A percentile compares a stretch with the other conserved stretches of the same genome.
phyloP scores from a whole-genome alignment of 1,284 basidiomycete species.

The Mycena sp. region DNA sequence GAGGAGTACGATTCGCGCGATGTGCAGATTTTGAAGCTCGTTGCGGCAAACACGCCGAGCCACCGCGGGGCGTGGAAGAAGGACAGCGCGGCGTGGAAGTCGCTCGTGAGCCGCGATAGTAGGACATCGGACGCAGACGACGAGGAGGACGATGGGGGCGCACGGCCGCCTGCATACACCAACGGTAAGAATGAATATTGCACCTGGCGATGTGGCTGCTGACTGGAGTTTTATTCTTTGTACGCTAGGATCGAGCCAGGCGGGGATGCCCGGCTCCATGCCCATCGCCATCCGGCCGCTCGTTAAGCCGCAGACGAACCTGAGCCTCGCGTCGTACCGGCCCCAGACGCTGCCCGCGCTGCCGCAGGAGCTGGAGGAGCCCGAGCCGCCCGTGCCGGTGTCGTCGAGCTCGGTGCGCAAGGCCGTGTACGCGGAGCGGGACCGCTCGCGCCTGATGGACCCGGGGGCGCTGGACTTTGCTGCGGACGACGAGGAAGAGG shows the following conservation, averaged over 20 bases:
- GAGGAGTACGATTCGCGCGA: constrained; percentile 55
- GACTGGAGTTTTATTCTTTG: neutral
- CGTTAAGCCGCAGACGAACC: constrained; percentile 45
- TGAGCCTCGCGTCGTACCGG: constrained; percentile 62
- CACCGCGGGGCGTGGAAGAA: constrained; percentile 76
- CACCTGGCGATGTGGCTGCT: constrained; percentile 17
- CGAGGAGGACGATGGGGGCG: constrained; percentile 25
- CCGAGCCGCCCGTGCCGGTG: constrained; percentile 28
- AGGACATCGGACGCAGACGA: constrained; percentile 35
- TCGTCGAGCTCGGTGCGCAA: constrained; percentile 63
- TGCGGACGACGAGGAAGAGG: constrained; percentile 44
- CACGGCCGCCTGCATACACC: neutral
- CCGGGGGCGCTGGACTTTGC: constrained; percentile 74
- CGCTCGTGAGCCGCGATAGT: constrained; percentile 63
- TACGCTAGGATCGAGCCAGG: constrained; percentile 17
- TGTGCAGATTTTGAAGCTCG: constrained; percentile 63
- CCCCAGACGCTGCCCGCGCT: constrained; percentile 34
- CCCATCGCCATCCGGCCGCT: constrained; percentile 66
- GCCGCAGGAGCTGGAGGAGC: constrained; percentile 2
- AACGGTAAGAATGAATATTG: constrained; percentile 24
- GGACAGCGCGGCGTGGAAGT: constrained; percentile 69
- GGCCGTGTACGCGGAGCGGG: constrained; percentile 72
- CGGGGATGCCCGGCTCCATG: constrained; percentile 61
- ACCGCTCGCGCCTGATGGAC: constrained; percentile 67
- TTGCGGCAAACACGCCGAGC: constrained; percentile 74